Evolutionary conservation across 345 rosid genomes (phyloP).

Genomic region (Rubroshorea leprosula): DNA sequence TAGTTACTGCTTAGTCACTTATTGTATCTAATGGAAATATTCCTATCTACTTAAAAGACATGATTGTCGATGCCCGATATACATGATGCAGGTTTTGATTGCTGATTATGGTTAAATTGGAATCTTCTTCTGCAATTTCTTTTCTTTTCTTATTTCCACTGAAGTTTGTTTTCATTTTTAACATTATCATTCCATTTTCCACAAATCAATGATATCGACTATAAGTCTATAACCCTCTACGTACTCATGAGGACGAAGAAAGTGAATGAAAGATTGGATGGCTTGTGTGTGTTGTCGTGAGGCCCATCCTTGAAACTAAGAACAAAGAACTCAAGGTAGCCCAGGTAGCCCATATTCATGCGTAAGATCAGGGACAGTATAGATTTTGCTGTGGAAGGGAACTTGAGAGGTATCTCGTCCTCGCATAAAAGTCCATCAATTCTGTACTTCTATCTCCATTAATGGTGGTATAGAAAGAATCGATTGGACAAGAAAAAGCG

Average conservation of each 20-base stretch:
- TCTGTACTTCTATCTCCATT: conserved; percentile 13
- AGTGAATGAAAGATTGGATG: too few relatives aligned
- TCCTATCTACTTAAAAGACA: conserved; percentile 1
- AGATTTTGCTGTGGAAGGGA: too few relatives aligned
- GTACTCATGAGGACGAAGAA: too few relatives aligned
- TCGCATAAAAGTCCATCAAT: neutral
- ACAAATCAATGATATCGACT: too few relatives aligned
- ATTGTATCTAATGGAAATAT: conserved; percentile 7
- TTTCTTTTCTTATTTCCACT: neutral
- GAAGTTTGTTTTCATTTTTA: neutral
- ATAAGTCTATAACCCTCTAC: too few relatives aligned
- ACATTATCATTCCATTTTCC: too few relatives aligned
- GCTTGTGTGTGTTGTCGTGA: neutral
- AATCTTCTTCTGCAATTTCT: neutral
- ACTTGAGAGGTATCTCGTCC: too few relatives aligned
- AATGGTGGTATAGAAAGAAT: conserved; percentile 12
- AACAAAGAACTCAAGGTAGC: neutral
- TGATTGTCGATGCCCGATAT: conserved; percentile 4
- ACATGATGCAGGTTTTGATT: conserved; percentile 10
- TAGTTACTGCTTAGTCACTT: conserved; percentile 1
- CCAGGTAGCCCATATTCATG: neutral
- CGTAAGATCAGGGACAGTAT: too few relatives aligned
- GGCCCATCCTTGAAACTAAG: neutral
- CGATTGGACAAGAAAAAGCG: conserved; percentile 21
- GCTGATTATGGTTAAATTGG: conserved; percentile 19